Base-by-base conservation (phyloP, 345 rosid genomes). In the Populus simonii region DNA sequence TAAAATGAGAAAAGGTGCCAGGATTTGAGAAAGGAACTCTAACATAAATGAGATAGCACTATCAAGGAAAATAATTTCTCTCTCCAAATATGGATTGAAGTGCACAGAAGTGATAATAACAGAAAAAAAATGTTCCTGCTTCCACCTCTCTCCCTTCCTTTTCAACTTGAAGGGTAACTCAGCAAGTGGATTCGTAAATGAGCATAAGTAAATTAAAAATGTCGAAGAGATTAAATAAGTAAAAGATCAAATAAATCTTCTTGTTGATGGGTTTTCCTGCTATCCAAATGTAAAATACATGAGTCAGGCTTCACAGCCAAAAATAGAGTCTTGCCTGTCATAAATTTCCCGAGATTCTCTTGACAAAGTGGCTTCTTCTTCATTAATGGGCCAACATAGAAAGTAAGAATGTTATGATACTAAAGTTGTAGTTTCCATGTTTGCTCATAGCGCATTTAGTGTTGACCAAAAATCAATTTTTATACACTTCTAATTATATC, bases 401-500 rank as follows among this genome's bases (percentile, higher is more conserved):
- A 63, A 29, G 73, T 15, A 55, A 75, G 67, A 41, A 47, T 65
- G 59, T 70, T 22, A 17, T 22, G 68, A 41, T 4, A 57, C 76
- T 22, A 79, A 36, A 69, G 80, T 82, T 68, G 71, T 76, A 62
- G 45, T 71, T 80, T 73, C 76, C 77, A 84, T 73, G 68, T 38
- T 63, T 62, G 80, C 79, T 5, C 66, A 78, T 47, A 77, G 4
- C 7, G n/a, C 36, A 49, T 59, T 53, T 53, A 47, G 65, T 41
- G 79, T 80, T 74, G 73, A 77, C 69, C 72, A 67, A 13, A 27
- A 43, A 7, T 78, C 63, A 59, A 70, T 66, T 74, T 47, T 68
- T 45, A 68, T 41, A 62, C 25, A 35, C 73, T 77, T 79, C 72
- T 66, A 31, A 38, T 74, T 78, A 67, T 47, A 38, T 47, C 51